These are phyloP conservation scores for Miamiensis avidus DNA, from an alignment of 169 alveolate species.

Conservation along the genomic window DNA sequence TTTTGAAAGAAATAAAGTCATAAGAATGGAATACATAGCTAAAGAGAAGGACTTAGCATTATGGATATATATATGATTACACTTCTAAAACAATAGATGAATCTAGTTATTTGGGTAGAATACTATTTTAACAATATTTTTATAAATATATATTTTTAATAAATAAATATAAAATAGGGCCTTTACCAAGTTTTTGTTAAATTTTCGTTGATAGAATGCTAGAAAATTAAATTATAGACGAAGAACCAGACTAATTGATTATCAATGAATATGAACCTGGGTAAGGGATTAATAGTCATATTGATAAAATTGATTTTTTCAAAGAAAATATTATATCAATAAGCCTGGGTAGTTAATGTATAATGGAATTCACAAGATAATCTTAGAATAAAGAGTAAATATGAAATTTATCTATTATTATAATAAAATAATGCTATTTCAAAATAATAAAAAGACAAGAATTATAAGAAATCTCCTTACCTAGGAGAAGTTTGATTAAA, in stretches of 20 bases:
- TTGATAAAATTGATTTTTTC: slow-evolving; percentile 13
- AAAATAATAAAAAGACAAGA: no score
- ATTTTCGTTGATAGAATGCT: not conserved
- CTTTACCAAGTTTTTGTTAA: not conserved
- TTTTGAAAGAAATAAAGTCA: not conserved
- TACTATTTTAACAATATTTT: not conserved
- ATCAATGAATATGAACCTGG: slow-evolving; percentile 19
- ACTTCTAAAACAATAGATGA: slow-evolving; percentile 3
- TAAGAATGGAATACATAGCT: not conserved
- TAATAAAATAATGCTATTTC: no score
- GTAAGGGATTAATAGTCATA: slow-evolving; percentile 5
- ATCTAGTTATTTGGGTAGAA: slow-evolving; percentile 1
- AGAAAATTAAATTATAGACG: not conserved
- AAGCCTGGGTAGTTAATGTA: slow-evolving; percentile 2
- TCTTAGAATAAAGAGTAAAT: no score
- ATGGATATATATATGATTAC: slow-evolving; percentile 21
- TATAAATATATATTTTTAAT: no score
- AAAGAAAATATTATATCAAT: not conserved
- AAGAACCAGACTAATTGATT: slow-evolving; percentile 12
- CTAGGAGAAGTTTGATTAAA: slow-evolving; percentile 4
- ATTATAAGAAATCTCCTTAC: not conserved
- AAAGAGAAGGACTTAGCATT: slow-evolving; percentile 23
- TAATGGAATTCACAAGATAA: slow-evolving; percentile 7
- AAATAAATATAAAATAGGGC: no score
- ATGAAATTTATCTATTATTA: no score